Percentiles rank a stretch among this genome's conserved stretches.
These are phyloP conservation scores for Chondrus crispus DNA, from an alignment of 23 red algal genomes.

Conservation along the genomic window DNA sequence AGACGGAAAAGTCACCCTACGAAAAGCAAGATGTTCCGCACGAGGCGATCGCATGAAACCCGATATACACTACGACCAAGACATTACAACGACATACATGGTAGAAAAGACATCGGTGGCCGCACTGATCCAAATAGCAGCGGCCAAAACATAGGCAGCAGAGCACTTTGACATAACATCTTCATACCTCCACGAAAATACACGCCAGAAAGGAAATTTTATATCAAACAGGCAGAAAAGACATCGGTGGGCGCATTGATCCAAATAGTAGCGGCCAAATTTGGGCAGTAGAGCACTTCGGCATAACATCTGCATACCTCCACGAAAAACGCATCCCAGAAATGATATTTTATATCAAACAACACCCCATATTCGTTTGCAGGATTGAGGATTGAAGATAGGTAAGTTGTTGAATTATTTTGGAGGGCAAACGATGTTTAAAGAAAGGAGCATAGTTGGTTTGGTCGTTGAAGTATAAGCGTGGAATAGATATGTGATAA, in stretches of 20 bases:
- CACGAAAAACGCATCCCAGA: constrained; percentile 1
- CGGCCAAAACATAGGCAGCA: background rate
- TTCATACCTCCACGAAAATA: background rate
- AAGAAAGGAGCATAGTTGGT: too few relatives aligned
- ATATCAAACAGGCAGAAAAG: too few relatives aligned
- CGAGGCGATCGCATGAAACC: background rate
- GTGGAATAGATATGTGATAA: too few relatives aligned
- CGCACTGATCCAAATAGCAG: background rate
- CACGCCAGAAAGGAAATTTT: too few relatives aligned
- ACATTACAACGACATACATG: background rate
- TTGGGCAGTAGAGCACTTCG: background rate
- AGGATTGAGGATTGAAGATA: too few relatives aligned
- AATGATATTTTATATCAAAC: background rate
- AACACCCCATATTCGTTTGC: background rate
- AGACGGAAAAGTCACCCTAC: background rate
- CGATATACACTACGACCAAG: background rate
- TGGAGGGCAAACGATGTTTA: too few relatives aligned
- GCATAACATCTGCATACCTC: background rate
- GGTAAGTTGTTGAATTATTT: too few relatives aligned
- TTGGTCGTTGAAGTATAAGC: too few relatives aligned
- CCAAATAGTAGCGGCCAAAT: background rate
- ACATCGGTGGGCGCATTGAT: background rate
- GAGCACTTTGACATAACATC: constrained; percentile 26
- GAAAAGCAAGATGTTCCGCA: background rate
- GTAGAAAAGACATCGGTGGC: background rate